Percentiles rank a stretch among this genome's conserved stretches.
Evolutionary conservation across 2,329 filamentous ascomycete genomes (phyloP).

Genomic region (Cytospora schulzeri): DNA sequence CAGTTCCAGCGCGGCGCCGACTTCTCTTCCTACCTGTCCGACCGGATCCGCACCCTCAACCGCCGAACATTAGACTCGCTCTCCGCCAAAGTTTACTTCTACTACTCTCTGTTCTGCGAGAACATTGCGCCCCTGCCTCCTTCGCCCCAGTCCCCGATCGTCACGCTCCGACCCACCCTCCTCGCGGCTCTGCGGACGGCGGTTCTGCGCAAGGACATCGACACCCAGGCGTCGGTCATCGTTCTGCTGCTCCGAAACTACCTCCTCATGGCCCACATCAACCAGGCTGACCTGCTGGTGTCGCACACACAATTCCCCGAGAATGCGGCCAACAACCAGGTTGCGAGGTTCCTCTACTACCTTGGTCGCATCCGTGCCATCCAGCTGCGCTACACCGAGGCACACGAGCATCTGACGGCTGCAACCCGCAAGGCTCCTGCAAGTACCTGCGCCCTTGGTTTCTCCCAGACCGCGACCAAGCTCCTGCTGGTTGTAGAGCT

Average conservation of each 20-base stretch:
- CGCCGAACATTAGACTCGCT: slow-evolving; percentile 91
- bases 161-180: slow-evolving; percentile 82
- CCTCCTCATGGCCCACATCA: slow-evolving; percentile 92
- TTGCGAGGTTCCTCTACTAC: slow-evolving; percentile 96
- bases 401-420: slow-evolving; percentile 89
- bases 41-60: slow-evolving; percentile 86
- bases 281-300: slow-evolving; percentile 92
- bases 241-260: slow-evolving; percentile 95
- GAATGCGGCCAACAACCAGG: slow-evolving; percentile 95
- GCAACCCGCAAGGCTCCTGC: slow-evolving; percentile 95
- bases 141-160: slow-evolving; percentile 83
- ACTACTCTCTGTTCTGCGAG: slow-evolving; percentile 95
- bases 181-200: slow-evolving; percentile 89
- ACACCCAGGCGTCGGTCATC: slow-evolving; percentile 96
- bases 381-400: slow-evolving; percentile 94
- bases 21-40: slow-evolving; percentile 82
- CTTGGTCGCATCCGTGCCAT: slow-evolving; percentile 94
- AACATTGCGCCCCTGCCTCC: slow-evolving; percentile 84
- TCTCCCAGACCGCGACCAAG: slow-evolving; percentile 95
- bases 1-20: slow-evolving; percentile 77
- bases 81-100: slow-evolving; percentile 95
- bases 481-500: slow-evolving; percentile 95
- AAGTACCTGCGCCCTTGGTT: slow-evolving; percentile 84
- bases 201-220: slow-evolving; percentile 94
- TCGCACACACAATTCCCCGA: slow-evolving; percentile 95